These are phyloP conservation scores for Pyrenopolyporus hunteri DNA, from an alignment of 495 filamentous ascomycete genomes.

Conservation along the genomic window DNA sequence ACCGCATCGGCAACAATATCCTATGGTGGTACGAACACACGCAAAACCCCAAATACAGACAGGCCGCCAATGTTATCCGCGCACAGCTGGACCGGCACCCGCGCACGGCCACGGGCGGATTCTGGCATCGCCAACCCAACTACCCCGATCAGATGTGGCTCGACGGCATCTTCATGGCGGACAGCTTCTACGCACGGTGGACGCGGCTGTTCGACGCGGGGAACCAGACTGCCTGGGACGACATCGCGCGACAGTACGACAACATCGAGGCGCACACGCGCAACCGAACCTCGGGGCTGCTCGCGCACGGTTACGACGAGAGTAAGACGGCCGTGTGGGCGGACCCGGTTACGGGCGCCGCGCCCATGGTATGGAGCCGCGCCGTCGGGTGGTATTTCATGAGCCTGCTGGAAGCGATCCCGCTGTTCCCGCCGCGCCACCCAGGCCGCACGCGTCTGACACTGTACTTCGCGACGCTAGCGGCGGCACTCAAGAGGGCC, in stretches of 20 bases:
- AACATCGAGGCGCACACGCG: constrained; percentile 59
- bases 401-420: constrained; percentile 61
- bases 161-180: constrained; percentile 61
- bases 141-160: constrained; percentile 66
- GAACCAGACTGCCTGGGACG: constrained; percentile 47
- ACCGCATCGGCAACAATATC: constrained; percentile 56
- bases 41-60: constrained; percentile 45
- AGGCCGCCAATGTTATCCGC: constrained; percentile 51
- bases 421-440: constrained; percentile 49
- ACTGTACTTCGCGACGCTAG: constrained; percentile 49
- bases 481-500: constrained; percentile 49
- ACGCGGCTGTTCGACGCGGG: constrained; percentile 48
- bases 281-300: constrained; percentile 52
- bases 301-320: constrained; percentile 66
- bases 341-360: constrained; percentile 58
- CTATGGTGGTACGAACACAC: constrained; percentile 52
- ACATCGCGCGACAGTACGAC: constrained; percentile 60
- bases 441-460: constrained; percentile 44
- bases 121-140: constrained; percentile 56
- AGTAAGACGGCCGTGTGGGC: constrained; percentile 61
- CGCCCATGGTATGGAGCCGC: constrained; percentile 62
- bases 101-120: constrained; percentile 56
- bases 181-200: constrained; percentile 58
- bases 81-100: constrained; percentile 55
- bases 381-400: constrained; percentile 67